phyloP scores from a whole-genome alignment of 1,284 basidiomycete genomes.

The Mycena sp. region DNA sequence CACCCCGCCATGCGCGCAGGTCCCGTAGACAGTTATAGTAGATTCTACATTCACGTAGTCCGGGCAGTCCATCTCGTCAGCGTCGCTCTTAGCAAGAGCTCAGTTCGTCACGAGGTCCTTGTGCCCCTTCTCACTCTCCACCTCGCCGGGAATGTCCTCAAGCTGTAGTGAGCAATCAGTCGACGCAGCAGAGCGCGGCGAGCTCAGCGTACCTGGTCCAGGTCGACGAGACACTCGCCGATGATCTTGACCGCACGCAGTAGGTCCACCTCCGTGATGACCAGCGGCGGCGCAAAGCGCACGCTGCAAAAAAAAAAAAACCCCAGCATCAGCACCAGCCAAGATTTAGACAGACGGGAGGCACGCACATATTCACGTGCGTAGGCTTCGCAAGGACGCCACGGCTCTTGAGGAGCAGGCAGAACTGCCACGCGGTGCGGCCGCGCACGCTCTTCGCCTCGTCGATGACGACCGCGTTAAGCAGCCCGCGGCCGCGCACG shows the following conservation, averaged over 20 bases:
- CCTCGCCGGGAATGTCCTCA: slow-evolving; percentile 78
- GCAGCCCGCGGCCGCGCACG: slow-evolving; percentile 87
- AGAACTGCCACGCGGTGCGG: slow-evolving; percentile 95
- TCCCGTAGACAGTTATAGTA: too few relatives aligned
- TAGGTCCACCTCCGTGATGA: slow-evolving; percentile 90
- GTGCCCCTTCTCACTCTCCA: slow-evolving; percentile 64
- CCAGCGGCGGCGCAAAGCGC: slow-evolving; percentile 94
- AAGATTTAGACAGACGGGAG: too few relatives aligned
- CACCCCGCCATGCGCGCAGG: background rate
- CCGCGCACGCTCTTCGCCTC: slow-evolving; percentile 80
- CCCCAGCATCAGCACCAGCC: slow-evolving; percentile 12
- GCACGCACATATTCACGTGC: slow-evolving; percentile 88
- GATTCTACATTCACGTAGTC: background rate
- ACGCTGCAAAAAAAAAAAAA: slow-evolving; percentile 61
- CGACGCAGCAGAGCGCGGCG: background rate
- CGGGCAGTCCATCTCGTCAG: background rate
- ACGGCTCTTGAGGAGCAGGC: slow-evolving; percentile 90
- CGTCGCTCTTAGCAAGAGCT: background rate
- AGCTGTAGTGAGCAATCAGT: slow-evolving; percentile 54
- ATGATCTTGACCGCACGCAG: slow-evolving; percentile 82
- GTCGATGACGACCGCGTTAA: slow-evolving; percentile 97
- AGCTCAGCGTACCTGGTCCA: slow-evolving; percentile 85
- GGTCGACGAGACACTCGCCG: slow-evolving; percentile 78
- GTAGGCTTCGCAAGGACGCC: slow-evolving; percentile 97
- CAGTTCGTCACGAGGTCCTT: slow-evolving; percentile 49